Evolutionary conservation across 805 yeast genomes (phyloP).

Genomic region (Wickerhamiella occidentalis): DNA sequence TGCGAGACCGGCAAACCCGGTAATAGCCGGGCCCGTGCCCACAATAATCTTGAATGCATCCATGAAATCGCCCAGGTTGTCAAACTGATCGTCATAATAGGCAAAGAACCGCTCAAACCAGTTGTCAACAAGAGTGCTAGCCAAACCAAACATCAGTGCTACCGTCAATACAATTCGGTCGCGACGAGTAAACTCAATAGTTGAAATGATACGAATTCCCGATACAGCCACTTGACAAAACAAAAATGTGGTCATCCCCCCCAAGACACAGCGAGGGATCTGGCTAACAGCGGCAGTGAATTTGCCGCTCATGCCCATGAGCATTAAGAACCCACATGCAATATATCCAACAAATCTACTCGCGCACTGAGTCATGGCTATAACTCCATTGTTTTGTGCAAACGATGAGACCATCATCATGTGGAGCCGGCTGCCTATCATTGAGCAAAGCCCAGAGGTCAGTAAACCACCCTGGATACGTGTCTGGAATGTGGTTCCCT

Average conservation of each 20-base stretch:
- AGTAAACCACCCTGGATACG: constrained; percentile 83
- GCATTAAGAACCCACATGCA: constrained; percentile 60
- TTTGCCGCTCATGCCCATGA: constrained; percentile 78
- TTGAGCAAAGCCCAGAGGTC: constrained; percentile 74
- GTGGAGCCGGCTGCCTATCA: constrained; percentile 53
- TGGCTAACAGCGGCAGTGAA: constrained; percentile 75
- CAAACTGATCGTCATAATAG: constrained; percentile 42
- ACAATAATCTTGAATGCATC: constrained; percentile 57
- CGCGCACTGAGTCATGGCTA: constrained; percentile 80
- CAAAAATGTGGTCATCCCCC: constrained; percentile 72
- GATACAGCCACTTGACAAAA: constrained; percentile 64
- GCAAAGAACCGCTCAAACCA: constrained; percentile 55
- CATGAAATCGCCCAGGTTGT: constrained; percentile 42
- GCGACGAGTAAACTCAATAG: constrained; percentile 45
- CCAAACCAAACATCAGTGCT: constrained; percentile 49
- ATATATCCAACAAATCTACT: constrained; percentile 67
- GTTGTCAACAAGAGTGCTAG: constrained; percentile 46
- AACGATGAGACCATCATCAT: constrained; percentile 78
- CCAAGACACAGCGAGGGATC: constrained; percentile 63
- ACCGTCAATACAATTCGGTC: constrained; percentile 60
- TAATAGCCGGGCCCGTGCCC: constrained; percentile 63
- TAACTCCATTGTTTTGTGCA: constrained; percentile 90
- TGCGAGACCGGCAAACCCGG: constrained; percentile 53
- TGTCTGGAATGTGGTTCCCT: constrained; percentile 65
- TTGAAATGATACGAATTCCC: constrained; percentile 50